Evolutionary conservation across 352 stramenopile species (phyloP), one percentile per base, ranked within the genome.

Genomic region (Pythium periplocum): DNA sequence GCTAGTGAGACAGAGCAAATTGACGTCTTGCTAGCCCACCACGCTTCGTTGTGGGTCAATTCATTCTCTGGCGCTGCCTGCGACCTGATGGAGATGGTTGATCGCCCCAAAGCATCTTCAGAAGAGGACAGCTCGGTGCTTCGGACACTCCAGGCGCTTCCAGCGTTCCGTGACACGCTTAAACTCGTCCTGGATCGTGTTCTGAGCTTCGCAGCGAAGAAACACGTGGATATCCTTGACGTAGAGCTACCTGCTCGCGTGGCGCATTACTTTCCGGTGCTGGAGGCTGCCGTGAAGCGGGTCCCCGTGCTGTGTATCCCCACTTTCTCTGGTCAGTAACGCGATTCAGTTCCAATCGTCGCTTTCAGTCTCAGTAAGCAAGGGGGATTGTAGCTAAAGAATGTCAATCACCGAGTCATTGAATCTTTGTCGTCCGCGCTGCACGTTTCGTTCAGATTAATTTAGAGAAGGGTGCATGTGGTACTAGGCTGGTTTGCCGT

Each of bases 1-100:
- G 48, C 49, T 6, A 48, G 26, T n/a, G 51, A 64, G 26, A 59
- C 57, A 8, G 34, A 59, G 41, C 59, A 63, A 2, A 41, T 68
- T 2, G 54, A 70, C 2, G 37, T 8, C 0, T 33, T 66, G 2
- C 32, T 74, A 8, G 12, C 5, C 3, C 34, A 43, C 31, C 67
- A 63, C 50, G 59, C 49, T 39, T 75, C 66, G 1, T n/a, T 73
- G 9, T 78, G 69, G 69, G 49, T 78, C 26, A 75, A 75, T 42
- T 44, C 57, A 11, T 68, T 75, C 32, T 38, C 59, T 0, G 58
- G 51, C 6, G 42, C 55, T 8, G 51, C 52, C 30, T 65, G 58
- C 37, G 17, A 26, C 0, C 30, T 65, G 8, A 6, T 39, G n/a
- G 32, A 34, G 45, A 36, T 6, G 8, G 12, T 9, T 17, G 6